Conservation (phyloP, 2,329 filamentous ascomycete species). For the Pseudogymnoascus sp. region DNA sequence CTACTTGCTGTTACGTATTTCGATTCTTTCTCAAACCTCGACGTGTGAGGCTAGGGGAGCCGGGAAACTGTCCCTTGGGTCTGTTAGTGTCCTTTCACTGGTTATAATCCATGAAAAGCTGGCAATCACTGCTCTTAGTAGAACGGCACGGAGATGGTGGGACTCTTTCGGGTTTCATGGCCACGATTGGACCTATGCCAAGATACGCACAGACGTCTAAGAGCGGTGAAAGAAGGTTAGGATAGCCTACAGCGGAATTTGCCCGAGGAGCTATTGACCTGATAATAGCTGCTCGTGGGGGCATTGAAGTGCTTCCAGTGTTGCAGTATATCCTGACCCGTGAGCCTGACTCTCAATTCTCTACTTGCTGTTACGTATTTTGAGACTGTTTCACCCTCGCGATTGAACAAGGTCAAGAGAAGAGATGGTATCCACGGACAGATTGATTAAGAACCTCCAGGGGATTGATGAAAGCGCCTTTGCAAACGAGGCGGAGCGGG, state of each 20-base stretch:
- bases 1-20: too few relatives aligned
- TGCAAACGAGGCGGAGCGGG: conserved; percentile 28
- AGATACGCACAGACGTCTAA: not conserved
- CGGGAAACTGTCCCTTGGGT: not conserved
- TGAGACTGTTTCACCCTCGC: not conserved
- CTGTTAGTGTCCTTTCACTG: not conserved
- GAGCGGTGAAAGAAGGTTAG: not conserved
- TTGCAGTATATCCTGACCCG: conserved; percentile 10
- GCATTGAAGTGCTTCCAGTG: not conserved
- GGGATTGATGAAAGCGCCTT: conserved; percentile 25
- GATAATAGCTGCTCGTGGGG: not conserved
- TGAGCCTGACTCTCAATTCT: conserved; percentile 10
- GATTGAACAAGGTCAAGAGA: not conserved
- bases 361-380: not conserved
- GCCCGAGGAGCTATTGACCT: too few relatives aligned
- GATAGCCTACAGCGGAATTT: too few relatives aligned
- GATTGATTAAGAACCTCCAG: conserved; percentile 16
- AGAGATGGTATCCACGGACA: conserved; percentile 6
- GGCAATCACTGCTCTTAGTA: not conserved
- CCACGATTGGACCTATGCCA: not conserved
- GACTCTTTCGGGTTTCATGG: not conserved
- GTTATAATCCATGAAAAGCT: not conserved
- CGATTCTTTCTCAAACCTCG: not conserved
- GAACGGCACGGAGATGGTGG: not conserved
- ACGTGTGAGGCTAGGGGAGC: not conserved